phyloP scores from a whole-genome alignment of 2,329 filamentous ascomycete genomes.

The Pyrenophora graminea region DNA sequence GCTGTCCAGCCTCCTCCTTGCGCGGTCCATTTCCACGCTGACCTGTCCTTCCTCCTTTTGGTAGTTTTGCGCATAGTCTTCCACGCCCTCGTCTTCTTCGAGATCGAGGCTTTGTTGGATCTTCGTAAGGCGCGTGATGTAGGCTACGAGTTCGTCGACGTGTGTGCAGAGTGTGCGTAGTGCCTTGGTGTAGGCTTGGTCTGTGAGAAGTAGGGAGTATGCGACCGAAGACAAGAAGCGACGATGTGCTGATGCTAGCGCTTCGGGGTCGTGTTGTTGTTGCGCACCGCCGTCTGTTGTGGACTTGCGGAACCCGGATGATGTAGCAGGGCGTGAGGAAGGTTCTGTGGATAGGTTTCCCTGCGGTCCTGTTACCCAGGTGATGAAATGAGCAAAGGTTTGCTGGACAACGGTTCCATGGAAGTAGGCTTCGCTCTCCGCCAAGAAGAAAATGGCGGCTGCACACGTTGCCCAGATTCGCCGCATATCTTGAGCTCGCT shows the following conservation, averaged over 20 bases:
- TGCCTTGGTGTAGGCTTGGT: slow-evolving; percentile 64
- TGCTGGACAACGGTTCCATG: slow-evolving; percentile 85
- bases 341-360: slow-evolving; percentile 5
- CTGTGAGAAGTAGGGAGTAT: slow-evolving; percentile 67
- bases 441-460: slow-evolving; percentile 85
- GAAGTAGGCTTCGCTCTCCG: slow-evolving; percentile 84
- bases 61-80: slow-evolving; percentile 58
- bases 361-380: slow-evolving; percentile 64
- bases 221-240: slow-evolving; percentile 65
- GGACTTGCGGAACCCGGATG: slow-evolving; percentile 9
- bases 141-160: slow-evolving; percentile 80
- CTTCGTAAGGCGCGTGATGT: slow-evolving; percentile 73
- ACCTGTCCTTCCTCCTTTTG: slow-evolving; percentile 73
- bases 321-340: slow-evolving; percentile 5
- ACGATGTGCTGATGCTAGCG: slow-evolving; percentile 77
- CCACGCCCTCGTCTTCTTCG: slow-evolving; percentile 79
- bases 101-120: slow-evolving; percentile 80
- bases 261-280: slow-evolving; percentile 76
- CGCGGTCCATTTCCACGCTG: slow-evolving; percentile 64
- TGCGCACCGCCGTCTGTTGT: not conserved
- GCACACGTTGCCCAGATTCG: slow-evolving; percentile 89
- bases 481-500: slow-evolving; percentile 70
- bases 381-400: slow-evolving; percentile 78
- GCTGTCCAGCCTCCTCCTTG: slow-evolving; percentile 66
- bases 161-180: slow-evolving; percentile 71